Conservation (phyloP, 2,329 filamentous ascomycete genomes). For the Phialophora chinensis region DNA sequence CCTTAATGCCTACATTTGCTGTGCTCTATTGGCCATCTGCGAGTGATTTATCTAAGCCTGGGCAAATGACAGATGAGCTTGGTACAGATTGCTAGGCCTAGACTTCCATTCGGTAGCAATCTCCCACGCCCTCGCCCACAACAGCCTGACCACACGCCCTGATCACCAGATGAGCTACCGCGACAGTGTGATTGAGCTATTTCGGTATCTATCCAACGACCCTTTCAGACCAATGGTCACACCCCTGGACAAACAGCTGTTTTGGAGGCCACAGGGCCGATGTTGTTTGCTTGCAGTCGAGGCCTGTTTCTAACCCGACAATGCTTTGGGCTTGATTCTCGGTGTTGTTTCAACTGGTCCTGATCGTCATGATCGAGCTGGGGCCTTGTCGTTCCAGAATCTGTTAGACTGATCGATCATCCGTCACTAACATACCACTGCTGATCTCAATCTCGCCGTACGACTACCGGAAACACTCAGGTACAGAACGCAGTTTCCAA, state of each 20-base stretch:
- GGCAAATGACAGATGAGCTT: slow-evolving; percentile 10
- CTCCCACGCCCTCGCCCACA: neutral
- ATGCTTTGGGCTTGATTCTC: neutral
- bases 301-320: neutral
- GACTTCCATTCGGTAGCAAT: neutral
- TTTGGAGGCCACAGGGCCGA: neutral
- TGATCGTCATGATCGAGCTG: slow-evolving; percentile 20
- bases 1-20: neutral
- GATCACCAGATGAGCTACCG: neutral
- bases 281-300: neutral
- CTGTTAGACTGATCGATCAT: slow-evolving; percentile 8
- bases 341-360: slow-evolving; percentile 10
- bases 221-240: neutral
- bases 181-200: neutral
- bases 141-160: neutral
- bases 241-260: neutral
- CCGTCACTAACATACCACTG: neutral
- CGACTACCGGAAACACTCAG: neutral
- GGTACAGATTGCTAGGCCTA: neutral
- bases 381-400: slow-evolving; percentile 21
- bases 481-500: neutral
- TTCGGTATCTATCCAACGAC: neutral
- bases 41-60: neutral
- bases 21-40: slow-evolving; percentile 2
- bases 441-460: neutral